Evolutionary conservation across 169 alveolate genomes (phyloP).

Genomic region (Theileria annulata): DNA sequence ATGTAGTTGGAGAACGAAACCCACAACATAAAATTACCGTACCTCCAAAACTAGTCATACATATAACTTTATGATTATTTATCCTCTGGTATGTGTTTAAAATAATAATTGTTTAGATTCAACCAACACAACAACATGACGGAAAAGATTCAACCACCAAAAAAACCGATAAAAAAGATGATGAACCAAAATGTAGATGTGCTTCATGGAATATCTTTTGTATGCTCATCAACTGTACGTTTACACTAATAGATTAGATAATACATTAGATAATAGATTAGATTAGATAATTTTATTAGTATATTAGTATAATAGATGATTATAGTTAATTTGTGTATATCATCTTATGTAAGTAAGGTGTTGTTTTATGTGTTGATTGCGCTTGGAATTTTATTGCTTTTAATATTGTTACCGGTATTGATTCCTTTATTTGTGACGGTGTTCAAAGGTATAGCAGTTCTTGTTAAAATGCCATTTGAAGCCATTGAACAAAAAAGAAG

Average conservation of each 20-base stretch:
- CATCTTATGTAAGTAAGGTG: conserved; percentile 27
- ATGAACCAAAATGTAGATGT: conserved; percentile 36
- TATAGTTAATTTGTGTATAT: conserved; percentile 44
- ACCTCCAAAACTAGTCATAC: neutral
- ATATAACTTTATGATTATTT: no score
- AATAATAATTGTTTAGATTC: neutral
- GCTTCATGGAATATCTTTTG: conserved; percentile 38
- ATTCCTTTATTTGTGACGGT: conserved; percentile 26
- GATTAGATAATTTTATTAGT: no score
- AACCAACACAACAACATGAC: neutral
- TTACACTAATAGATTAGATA: neutral
- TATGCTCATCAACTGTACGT: conserved; percentile 45
- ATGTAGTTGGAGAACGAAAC: neutral
- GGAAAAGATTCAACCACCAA: neutral
- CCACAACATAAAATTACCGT: neutral
- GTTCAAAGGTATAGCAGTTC: neutral
- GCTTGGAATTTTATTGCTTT: conserved; percentile 24
- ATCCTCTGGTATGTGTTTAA: neutral
- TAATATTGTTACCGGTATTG: conserved; percentile 53
- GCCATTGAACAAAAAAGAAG: neutral
- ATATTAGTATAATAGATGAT: no score
- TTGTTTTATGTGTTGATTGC: conserved; percentile 48
- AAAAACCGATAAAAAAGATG: neutral
- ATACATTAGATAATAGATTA: neutral
- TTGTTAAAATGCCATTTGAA: conserved; percentile 10